Base-by-base conservation (phyloP, 805 yeast species). In the Pichia deserticola region DNA sequence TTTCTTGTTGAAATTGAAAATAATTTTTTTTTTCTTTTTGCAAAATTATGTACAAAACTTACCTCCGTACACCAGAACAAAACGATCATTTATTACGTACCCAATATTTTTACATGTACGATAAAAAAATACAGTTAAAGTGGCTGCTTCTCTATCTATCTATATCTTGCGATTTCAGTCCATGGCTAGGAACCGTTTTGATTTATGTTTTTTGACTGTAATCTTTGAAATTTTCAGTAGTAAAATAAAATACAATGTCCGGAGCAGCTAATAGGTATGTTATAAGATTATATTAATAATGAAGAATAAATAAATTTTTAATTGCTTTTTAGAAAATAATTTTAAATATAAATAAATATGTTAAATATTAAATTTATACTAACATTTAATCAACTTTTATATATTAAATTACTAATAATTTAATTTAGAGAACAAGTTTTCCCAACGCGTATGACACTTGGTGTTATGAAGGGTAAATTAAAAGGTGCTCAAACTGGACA, bases 401-500 rank as follows among this genome's bases (percentile, higher is more conserved):
- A 34, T 34, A 8, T 13, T 34, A 34, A 13, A 7, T 38, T 8
- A 8, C 13, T 34, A 1, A 27, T 25, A n/a, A 5, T 32, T 39
- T 30, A n/a, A n/a, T 20, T 34, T 50, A 86, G 98, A 76, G 98
- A 90, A 67, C 95, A 88, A 65, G 98, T 90, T 42, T 90, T 90
- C 69, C 97, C 98, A 35, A 90, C 98, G 47, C 90, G 97, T 71
- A 90, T 90, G 97, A 92, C 98, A 52, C 79, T 92, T 58, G 89
- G 96, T 44, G 68, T 87, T 52, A 93, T 93, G 98, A 93, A 93
- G 74, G 79, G 86, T 53, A 93, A 93, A 69, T 79, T 93, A 65
- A 92, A 90, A 70, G 99, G 99, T 49, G 99, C 99, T 2, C 90
- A 88, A 61, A 96, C 88, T 63, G 99, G 99, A 36, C 95, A 93